Conservation (phyloP, 2,329 filamentous ascomycete species). For the Chaetomium sp. region DNA sequence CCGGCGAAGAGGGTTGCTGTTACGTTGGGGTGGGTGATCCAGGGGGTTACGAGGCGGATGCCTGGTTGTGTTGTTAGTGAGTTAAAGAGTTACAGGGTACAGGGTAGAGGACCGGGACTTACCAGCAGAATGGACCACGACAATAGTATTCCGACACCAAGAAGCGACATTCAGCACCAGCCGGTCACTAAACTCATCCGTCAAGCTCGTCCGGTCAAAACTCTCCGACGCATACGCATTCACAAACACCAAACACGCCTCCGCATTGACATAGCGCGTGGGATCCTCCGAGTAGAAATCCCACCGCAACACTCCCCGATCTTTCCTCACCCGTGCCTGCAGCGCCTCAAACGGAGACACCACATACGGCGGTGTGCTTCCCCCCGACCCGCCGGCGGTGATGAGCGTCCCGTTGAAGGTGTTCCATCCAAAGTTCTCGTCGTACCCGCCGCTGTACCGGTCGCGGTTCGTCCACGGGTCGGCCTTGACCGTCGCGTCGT, state of each 20-base stretch:
- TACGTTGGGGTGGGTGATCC: slow-evolving; percentile 59
- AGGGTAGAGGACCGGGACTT: neutral
- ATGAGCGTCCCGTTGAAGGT: slow-evolving; percentile 47
- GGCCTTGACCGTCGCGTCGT: slow-evolving; percentile 50
- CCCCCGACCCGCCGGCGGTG: slow-evolving; percentile 45
- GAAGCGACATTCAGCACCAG: slow-evolving; percentile 54
- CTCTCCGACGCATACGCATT: slow-evolving; percentile 73
- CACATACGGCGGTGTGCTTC: slow-evolving; percentile 42
- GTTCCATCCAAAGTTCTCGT: slow-evolving; percentile 40
- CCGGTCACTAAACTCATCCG: slow-evolving; percentile 60
- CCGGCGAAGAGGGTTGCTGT: slow-evolving; percentile 58
- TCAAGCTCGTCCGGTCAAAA: slow-evolving; percentile 58
- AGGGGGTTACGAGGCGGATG: slow-evolving; percentile 54
- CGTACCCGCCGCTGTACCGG: slow-evolving; percentile 35
- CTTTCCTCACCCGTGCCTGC: slow-evolving; percentile 45
- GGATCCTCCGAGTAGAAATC: slow-evolving; percentile 44
- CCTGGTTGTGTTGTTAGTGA: slow-evolving; percentile 31
- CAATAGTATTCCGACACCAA: slow-evolving; percentile 56
- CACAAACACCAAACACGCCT: slow-evolving; percentile 61
- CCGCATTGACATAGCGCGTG: slow-evolving; percentile 39
- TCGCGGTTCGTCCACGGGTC: slow-evolving; percentile 44
- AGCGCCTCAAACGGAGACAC: slow-evolving; percentile 49
- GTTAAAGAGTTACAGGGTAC: neutral
- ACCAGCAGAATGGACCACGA: slow-evolving; percentile 54
- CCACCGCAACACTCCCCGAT: slow-evolving; percentile 53